Percentiles rank a stretch among this genome's conserved stretches.
Evolutionary conservation across 495 filamentous ascomycete species (phyloP).

Genomic region (Tirmania nivea): DNA sequence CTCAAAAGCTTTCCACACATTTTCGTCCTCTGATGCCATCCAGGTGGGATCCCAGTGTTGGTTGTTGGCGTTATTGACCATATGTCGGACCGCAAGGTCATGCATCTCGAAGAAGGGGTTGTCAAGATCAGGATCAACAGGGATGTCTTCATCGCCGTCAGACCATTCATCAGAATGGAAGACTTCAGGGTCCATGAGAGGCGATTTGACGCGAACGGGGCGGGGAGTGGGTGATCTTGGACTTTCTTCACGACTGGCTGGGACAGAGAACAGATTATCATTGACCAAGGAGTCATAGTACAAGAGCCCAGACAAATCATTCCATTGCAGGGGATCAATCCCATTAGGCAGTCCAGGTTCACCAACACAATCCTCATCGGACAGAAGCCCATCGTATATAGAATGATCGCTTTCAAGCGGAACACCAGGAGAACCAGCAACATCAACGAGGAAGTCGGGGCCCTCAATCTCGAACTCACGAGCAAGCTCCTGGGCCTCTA

Average conservation of each 20-base stretch:
- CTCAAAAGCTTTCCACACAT: constrained; percentile 12
- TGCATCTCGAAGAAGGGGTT: constrained; percentile 14
- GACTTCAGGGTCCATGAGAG: not conserved
- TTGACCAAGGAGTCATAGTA: constrained; percentile 6
- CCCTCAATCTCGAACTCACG: not conserved
- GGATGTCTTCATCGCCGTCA: constrained; percentile 5
- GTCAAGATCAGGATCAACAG: constrained; percentile 9
- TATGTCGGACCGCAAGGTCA: constrained; percentile 10
- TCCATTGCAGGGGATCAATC: not conserved
- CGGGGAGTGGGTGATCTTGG: constrained; percentile 11
- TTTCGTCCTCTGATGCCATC: constrained; percentile 15
- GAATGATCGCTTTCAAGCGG: not conserved
- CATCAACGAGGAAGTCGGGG: not conserved
- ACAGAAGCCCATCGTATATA: not conserved
- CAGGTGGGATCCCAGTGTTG: constrained; percentile 5
- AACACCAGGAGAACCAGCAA: not conserved
- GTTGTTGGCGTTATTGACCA: constrained; percentile 8
- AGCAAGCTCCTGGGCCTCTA: not conserved
- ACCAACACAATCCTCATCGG: not conserved
- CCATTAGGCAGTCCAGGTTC: not conserved
- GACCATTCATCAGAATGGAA: constrained; percentile 3
- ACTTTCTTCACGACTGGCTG: constrained; percentile 9
- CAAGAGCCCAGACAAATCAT: not conserved
- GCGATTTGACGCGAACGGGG: constrained; percentile 10
- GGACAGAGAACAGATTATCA: constrained; percentile 11